phyloP scores from a whole-genome alignment of 163 green algal species.

The Picocystis sp. region DNA sequence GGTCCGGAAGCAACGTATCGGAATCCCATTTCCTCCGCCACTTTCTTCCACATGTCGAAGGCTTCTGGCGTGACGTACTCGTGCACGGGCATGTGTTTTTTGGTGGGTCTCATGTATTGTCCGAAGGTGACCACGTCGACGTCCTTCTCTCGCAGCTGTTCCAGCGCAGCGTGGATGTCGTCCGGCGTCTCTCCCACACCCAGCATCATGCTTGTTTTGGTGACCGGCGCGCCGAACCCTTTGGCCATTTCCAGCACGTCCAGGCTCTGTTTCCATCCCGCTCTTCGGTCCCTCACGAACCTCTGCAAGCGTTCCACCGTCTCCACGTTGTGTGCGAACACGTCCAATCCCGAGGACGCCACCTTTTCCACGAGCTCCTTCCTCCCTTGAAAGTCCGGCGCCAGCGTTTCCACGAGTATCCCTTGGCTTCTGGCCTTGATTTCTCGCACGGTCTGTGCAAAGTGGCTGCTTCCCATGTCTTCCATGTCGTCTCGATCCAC shows the following conservation, averaged over 20 bases:
- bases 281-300: slow-evolving; percentile 72
- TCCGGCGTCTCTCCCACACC: slow-evolving; percentile 74
- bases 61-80: slow-evolving; percentile 93
- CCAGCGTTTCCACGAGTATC: slow-evolving; percentile 78
- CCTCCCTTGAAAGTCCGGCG: slow-evolving; percentile 79
- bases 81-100: slow-evolving; percentile 85
- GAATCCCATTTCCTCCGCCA: slow-evolving; percentile 66
- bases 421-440: slow-evolving; percentile 34
- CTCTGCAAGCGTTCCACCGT: slow-evolving; percentile 65
- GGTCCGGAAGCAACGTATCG: slow-evolving; percentile 80
- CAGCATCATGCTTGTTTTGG: slow-evolving; percentile 96
- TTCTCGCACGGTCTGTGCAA: slow-evolving; percentile 23
- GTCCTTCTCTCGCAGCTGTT: slow-evolving; percentile 30
- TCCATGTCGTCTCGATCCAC: slow-evolving; percentile 94
- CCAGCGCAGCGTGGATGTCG: slow-evolving; percentile 42
- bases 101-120: slow-evolving; percentile 97
- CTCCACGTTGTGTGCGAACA: slow-evolving; percentile 98
- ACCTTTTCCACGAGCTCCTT: slow-evolving; percentile 38
- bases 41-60: slow-evolving; percentile 60
- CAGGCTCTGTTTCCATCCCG: slow-evolving; percentile 79
- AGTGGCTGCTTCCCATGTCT: slow-evolving; percentile 38
- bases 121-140: slow-evolving; percentile 94
- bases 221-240: slow-evolving; percentile 33
- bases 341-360: slow-evolving; percentile 74
- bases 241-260: slow-evolving; percentile 69